Percentiles rank a stretch among this genome's conserved stretches.
Conservation (phyloP, 2,329 filamentous ascomycete genomes). For the Aspergillus phoenicis region DNA sequence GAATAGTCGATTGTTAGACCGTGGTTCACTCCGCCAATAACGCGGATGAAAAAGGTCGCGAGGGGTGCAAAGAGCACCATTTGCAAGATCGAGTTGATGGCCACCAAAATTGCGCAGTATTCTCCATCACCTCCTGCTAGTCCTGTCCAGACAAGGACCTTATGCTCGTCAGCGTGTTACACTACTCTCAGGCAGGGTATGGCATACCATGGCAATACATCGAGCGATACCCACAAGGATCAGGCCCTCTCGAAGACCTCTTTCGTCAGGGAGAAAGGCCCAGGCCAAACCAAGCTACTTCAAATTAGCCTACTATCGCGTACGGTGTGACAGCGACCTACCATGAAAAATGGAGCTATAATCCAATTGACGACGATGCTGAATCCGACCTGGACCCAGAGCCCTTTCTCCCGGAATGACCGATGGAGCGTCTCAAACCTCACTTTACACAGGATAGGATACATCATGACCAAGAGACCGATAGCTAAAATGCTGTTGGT, state of each 20-base stretch:
- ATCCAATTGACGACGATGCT: constrained; percentile 82
- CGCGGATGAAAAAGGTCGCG: constrained; percentile 68
- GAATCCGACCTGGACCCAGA: constrained; percentile 78
- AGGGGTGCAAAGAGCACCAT: constrained; percentile 73
- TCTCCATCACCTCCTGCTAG: constrained; percentile 75
- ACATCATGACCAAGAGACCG: constrained; percentile 89
- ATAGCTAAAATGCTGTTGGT: constrained; percentile 57
- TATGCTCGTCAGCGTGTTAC: constrained; percentile 24
- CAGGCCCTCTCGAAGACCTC: constrained; percentile 61
- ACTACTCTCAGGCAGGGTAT: not conserved
- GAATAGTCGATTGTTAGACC: constrained; percentile 59
- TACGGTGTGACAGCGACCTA: constrained; percentile 36
- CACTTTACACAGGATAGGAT: constrained; percentile 86
- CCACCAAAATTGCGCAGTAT: constrained; percentile 81
- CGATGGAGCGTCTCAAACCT: constrained; percentile 73
- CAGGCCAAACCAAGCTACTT: constrained; percentile 51
- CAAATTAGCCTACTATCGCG: not conserved
- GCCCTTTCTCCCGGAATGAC: constrained; percentile 59
- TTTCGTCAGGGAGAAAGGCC: constrained; percentile 58
- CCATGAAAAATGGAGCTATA: constrained; percentile 79
- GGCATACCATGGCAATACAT: constrained; percentile 81
- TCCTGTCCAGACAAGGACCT: constrained; percentile 74
- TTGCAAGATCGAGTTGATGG: constrained; percentile 73
- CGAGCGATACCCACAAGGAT: constrained; percentile 82
- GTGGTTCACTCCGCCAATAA: constrained; percentile 61